A percentile compares a stretch with the other conserved stretches of the same genome.
phyloP scores from a whole-genome alignment of 768 basidiomycete genomes.

The Collybia nuda region DNA sequence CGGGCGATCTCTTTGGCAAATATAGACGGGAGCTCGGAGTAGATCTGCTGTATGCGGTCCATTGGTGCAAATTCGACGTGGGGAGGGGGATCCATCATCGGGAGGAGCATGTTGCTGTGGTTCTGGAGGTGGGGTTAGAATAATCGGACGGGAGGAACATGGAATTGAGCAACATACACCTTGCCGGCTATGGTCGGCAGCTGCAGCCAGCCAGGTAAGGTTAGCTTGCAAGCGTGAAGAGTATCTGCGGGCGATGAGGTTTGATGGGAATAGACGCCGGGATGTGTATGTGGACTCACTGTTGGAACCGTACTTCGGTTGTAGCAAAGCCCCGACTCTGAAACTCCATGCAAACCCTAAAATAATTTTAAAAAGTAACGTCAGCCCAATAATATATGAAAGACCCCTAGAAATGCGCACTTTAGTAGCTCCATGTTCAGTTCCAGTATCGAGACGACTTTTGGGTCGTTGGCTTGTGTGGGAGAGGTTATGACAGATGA shows the following conservation, averaged over 20 bases:
- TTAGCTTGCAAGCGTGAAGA: slow-evolving; percentile 64
- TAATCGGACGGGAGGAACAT: background rate
- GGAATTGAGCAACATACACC: slow-evolving; percentile 33
- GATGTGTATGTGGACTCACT: slow-evolving; percentile 42
- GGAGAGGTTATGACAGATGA: slow-evolving; percentile 16
- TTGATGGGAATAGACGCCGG: slow-evolving; percentile 1
- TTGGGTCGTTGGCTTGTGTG: slow-evolving; percentile 28
- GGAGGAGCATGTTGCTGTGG: slow-evolving; percentile 39
- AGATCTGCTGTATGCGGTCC: slow-evolving; percentile 66
- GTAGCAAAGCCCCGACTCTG: slow-evolving; percentile 49
- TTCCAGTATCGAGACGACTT: slow-evolving; percentile 61
- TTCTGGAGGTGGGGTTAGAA: slow-evolving; percentile 21
- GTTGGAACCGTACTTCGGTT: slow-evolving; percentile 51
- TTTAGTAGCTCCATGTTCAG: slow-evolving; percentile 70
- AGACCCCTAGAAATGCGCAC: slow-evolving; percentile 34
- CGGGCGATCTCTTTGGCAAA: slow-evolving; percentile 65
- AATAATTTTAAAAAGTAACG: slow-evolving; percentile 2
- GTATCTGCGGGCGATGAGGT: slow-evolving; percentile 42
- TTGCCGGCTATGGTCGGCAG: slow-evolving; percentile 56
- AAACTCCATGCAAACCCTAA: slow-evolving; percentile 61
- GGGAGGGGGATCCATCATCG: slow-evolving; percentile 55
- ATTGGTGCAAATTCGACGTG: slow-evolving; percentile 50
- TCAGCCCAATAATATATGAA: no score
- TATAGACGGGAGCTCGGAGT: slow-evolving; percentile 55
- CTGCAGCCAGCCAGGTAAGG: slow-evolving; percentile 67